Base-by-base conservation (phyloP, 1,284 basidiomycete genomes). In the Abortiporus biennis region DNA sequence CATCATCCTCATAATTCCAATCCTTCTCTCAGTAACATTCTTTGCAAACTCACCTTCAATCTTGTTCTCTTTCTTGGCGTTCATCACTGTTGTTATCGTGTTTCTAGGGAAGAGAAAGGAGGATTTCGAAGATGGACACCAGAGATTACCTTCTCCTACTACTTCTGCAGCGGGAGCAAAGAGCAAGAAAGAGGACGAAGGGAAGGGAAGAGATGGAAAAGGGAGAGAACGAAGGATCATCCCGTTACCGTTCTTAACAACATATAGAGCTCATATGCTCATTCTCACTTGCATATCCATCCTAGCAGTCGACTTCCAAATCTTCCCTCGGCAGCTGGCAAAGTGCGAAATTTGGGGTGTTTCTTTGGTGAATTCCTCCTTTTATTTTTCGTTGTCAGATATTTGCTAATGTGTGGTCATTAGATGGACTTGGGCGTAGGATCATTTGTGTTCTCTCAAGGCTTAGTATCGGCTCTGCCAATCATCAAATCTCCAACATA, bases 391-490 rank as follows among this genome's bases (percentile, higher is more conserved):
- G 9, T 9, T 8, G n/a, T 37, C 8, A 37, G 17, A 21, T 16
- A 22, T 21, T 37, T 13, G 29, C 21, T 17, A 12, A 12, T 23
- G 24, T 15, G 16, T 22, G n/a, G n/a, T n/a, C n/a, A n/a, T n/a
- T 44, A 95, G 91, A 99, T 99, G 95, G 96, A 99, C 57, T 67
- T 96, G 17, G 96, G 96, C 9, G 94, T 98, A 0, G 95, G 95
- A 9, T 92, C 93, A 0, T 96, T 96, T 53, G 89, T 96, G 5
- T 97, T 97, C 59, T 92, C 93, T 0, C 85, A 94, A 55, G 96
- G 95, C 13, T 65, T 98, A 32, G 83, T 94, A 4, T 92, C 91
- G 20, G 83, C 90, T 0, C 78, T 84, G 38, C 86, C 88, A 1
- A 60, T 92, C 13, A 64, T 87, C 41, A 85, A 77, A 55, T 69